Base-by-base conservation (phyloP, 1,284 basidiomycete species). In the Ustilago esculenta region DNA sequence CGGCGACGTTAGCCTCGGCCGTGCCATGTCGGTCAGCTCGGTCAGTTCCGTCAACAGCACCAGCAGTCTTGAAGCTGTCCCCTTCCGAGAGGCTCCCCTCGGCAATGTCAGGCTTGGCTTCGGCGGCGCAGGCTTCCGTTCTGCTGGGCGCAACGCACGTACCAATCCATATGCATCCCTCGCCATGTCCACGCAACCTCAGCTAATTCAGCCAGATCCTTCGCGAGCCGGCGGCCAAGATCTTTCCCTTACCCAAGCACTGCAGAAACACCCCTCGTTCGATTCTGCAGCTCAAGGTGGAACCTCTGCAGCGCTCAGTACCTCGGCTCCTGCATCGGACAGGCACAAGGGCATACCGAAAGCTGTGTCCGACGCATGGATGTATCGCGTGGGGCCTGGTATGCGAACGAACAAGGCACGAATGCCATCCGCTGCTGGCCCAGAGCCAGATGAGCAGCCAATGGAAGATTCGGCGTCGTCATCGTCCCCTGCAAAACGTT, bases 21-120 rank as follows among this genome's bases (percentile, higher is more conserved):
- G 79, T 6, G 77, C 76, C 49, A 75, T 73, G 56, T 81, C 79
- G n/a, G 67, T 76, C 34, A 74, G 72, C 44, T 76, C 73, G 10
- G 73, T 77, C 20, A 77, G 75, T 57, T 75, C 72, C 17, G 79
- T 75, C 44, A 78, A 72, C 52, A 77, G 75, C 60, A 76, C 77
- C 15, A 75, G 70, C 49, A 80, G 78, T 53, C 70, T 81, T 24
- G 79, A 81, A 39, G 77, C 79, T 5, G 77, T 64, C 1, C 79
- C 79, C 10, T 81, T 81, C 35, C 73, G 79, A 10, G 69, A 75
- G 24, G 78, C 78, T 11, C 79, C 79, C 14, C 52, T 74, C 10
- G 79, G 79, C n/a, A 80, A 80, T 36, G 61, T 72, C 40, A 48
- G 76, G 6, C 49, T 61, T 3, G 66, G 72, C 30, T 76, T 72